These are phyloP conservation scores for Coemansia sp. DNA, from an alignment of 192 early-diverging fungal species.

Conservation along the genomic window DNA sequence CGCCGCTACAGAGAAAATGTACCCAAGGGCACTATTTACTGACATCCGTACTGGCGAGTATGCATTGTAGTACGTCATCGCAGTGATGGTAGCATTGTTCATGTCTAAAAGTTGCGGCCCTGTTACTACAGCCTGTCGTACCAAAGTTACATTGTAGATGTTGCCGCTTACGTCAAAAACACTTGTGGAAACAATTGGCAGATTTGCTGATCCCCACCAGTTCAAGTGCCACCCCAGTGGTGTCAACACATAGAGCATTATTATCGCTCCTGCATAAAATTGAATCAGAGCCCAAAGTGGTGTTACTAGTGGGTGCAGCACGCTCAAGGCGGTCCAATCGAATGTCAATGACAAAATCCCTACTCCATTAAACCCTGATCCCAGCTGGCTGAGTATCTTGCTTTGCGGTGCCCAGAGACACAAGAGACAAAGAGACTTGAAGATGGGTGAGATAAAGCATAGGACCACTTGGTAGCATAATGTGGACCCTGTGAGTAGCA, in stretches of 20 bases:
- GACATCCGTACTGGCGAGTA: constrained; percentile 55
- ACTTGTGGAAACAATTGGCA: constrained; percentile 69
- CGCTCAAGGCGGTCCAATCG: constrained; percentile 71
- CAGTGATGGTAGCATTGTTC: neutral
- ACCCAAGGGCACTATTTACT: constrained; percentile 51
- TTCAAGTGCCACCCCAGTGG: constrained; percentile 71
- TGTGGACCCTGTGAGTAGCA: constrained; percentile 25
- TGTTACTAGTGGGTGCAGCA: constrained; percentile 66
- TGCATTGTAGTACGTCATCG: constrained; percentile 24
- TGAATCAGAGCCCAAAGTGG: constrained; percentile 75
- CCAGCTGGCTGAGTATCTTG: constrained; percentile 32
- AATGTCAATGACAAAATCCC: constrained; percentile 72
- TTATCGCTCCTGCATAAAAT: constrained; percentile 65
- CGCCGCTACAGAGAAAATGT: constrained; percentile 51
- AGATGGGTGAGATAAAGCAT: constrained; percentile 66
- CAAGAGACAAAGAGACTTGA: constrained; percentile 68
- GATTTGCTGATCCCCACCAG: constrained; percentile 59
- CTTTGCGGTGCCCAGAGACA: constrained; percentile 57
- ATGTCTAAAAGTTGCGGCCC: neutral
- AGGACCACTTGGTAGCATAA: constrained; percentile 62
- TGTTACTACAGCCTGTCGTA: constrained; percentile 17
- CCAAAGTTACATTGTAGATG: constrained; percentile 62
- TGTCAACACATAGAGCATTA: constrained; percentile 74
- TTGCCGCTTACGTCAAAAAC: constrained; percentile 63
- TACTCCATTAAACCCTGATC: constrained; percentile 62